phyloP scores from a whole-genome alignment of 768 basidiomycete genomes.

The Lactarius hatsudake region DNA sequence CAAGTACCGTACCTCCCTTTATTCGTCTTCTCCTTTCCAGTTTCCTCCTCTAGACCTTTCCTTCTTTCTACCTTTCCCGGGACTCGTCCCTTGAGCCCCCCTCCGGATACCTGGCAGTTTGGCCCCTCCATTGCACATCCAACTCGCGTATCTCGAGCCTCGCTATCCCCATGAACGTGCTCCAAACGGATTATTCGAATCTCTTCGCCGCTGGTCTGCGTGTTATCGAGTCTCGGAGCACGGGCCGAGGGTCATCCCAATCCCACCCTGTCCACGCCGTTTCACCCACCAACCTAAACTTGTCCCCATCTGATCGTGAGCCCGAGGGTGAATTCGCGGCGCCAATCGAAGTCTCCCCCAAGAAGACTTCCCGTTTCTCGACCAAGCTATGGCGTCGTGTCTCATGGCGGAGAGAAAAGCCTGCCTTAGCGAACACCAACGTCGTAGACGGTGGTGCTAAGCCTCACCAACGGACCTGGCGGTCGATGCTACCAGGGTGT shows the following conservation, averaged over 20 bases:
- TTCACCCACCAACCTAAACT: neutral
- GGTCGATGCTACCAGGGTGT: constrained; percentile 1
- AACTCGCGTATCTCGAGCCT: neutral
- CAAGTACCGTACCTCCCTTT: constrained; percentile 19
- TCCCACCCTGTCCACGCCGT: neutral
- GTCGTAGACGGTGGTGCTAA: neutral
- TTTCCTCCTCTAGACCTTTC: constrained; percentile 12
- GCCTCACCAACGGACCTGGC: neutral
- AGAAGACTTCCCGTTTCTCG: constrained; percentile 14
- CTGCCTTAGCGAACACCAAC: neutral
- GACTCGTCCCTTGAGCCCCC: neutral
- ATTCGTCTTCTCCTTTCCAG: constrained; percentile 14
- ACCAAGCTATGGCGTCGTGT: constrained; percentile 5
- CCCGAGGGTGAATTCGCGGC: neutral
- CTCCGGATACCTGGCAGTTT: constrained; percentile 3
- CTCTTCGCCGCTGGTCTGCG: constrained; percentile 26
- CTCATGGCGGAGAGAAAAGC: neutral
- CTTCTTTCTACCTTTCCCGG: constrained; percentile 7
- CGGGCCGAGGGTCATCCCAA: constrained; percentile 1
- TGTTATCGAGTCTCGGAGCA: constrained; percentile 18
- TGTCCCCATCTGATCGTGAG: neutral
- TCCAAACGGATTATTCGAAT: constrained; percentile 25
- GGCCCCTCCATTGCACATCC: neutral
- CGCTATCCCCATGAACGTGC: constrained; percentile 2
- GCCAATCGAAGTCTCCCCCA: neutral